These are phyloP conservation scores for Chrysoporthe deuterocubensis DNA, from an alignment of 2,329 filamentous ascomycete genomes.

Conservation along the genomic window DNA sequence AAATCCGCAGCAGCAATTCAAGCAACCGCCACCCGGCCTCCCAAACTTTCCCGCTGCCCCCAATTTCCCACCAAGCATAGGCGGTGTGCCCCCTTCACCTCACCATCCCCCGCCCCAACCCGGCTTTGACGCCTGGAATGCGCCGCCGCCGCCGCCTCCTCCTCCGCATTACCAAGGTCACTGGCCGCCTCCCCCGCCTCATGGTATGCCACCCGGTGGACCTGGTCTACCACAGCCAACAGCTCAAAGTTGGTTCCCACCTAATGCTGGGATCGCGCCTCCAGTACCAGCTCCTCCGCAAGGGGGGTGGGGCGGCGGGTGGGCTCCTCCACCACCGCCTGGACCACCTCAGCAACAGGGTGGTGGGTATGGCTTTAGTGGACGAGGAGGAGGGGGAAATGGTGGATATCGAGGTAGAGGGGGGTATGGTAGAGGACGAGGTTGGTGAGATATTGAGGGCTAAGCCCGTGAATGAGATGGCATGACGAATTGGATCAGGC, in stretches of 20 bases:
- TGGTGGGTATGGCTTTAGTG: conserved; percentile 27
- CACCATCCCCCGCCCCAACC: conserved; percentile 28
- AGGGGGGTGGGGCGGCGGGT: conserved; percentile 31
- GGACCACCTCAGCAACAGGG: conserved; percentile 27
- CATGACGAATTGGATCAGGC: neutral
- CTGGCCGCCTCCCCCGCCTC: conserved; percentile 47
- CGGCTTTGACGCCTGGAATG: conserved; percentile 30
- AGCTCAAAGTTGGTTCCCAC: conserved; percentile 35
- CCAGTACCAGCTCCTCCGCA: conserved; percentile 23
- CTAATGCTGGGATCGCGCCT: conserved; percentile 10
- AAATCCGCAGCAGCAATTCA: conserved; percentile 26
- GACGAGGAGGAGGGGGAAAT: conserved; percentile 35
- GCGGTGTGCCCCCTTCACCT: conserved; percentile 24
- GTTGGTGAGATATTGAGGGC: conserved; percentile 19
- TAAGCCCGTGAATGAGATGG: neutral
- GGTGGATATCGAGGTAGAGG: conserved; percentile 38
- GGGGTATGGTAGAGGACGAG: conserved; percentile 32
- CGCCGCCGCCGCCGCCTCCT: conserved; percentile 41
- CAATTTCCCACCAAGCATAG: conserved; percentile 28
- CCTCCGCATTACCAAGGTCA: conserved; percentile 45
- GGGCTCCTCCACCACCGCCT: conserved; percentile 30
- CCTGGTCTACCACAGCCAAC: conserved; percentile 25
- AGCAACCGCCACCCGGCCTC: conserved; percentile 31
- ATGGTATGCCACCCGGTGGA: conserved; percentile 32
- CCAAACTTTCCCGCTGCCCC: conserved; percentile 31